phyloP scores from a whole-genome alignment of 306 rosid genomes.

The Prunus campanulata region DNA sequence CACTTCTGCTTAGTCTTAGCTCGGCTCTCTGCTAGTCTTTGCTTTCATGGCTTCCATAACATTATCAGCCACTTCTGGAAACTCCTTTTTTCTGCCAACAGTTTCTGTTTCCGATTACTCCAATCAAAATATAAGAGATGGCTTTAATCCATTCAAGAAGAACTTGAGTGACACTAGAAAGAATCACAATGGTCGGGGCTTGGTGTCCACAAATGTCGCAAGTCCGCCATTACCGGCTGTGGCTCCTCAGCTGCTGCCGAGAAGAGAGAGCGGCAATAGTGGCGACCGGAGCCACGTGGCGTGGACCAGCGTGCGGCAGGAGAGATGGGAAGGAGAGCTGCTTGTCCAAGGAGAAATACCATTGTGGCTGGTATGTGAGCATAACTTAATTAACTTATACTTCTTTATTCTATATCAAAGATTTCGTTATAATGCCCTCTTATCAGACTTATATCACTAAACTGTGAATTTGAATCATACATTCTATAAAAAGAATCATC shows the following conservation, averaged over 20 bases:
- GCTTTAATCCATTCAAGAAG: constrained; percentile 21
- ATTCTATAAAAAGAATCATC: no score
- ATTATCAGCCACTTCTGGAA: constrained; percentile 22
- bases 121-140: background rate
- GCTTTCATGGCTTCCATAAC: constrained; percentile 44
- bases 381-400: background rate
- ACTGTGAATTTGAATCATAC: no score
- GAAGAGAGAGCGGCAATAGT: background rate
- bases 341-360: constrained; percentile 74
- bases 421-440: no score
- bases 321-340: constrained; percentile 91
- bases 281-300: constrained; percentile 58
- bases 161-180: background rate
- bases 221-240: constrained; percentile 39
- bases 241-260: constrained; percentile 32
- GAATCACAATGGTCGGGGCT: constrained; percentile 24
- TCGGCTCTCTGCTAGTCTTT: background rate
- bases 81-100: constrained; percentile 24
- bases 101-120: constrained; percentile 21
- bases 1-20: background rate
- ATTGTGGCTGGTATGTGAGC: constrained; percentile 62
- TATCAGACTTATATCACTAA: no score
- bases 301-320: constrained; percentile 87
- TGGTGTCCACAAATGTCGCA: constrained; percentile 45
- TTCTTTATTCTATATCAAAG: no score